phyloP scores from a whole-genome alignment of 192 early-diverging fungal species.

The Kickxella alabastrina region DNA sequence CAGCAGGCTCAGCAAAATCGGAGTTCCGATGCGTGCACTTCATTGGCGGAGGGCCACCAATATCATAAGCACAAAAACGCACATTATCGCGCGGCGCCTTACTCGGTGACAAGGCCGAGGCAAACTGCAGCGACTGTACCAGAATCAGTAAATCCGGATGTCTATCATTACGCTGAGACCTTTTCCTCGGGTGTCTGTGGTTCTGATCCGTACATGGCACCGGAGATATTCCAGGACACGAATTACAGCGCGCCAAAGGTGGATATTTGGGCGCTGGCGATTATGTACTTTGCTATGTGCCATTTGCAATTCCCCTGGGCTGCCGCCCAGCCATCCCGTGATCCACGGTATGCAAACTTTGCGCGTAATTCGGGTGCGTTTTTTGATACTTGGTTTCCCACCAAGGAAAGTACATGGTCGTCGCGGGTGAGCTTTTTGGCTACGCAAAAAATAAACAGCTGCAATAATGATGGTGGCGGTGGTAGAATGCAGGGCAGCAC shows the following conservation, averaged over 20 bases:
- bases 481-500: not conserved
- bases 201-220: slow-evolving; percentile 93
- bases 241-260: slow-evolving; percentile 71
- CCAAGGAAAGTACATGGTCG: not conserved
- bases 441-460: too few species aligned
- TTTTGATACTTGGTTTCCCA: slow-evolving; percentile 31
- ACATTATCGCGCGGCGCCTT: slow-evolving; percentile 27
- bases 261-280: slow-evolving; percentile 86
- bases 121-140: not conserved
- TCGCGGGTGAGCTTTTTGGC: slow-evolving; percentile 2
- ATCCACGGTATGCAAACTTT: slow-evolving; percentile 22
- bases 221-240: slow-evolving; percentile 62
- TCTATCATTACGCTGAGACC: slow-evolving; percentile 36
- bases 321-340: slow-evolving; percentile 37
- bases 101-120: slow-evolving; percentile 9
- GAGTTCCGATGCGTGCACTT: too few species aligned
- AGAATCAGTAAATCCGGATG: not conserved
- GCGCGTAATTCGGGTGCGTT: slow-evolving; percentile 9
- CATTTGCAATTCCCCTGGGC: slow-evolving; percentile 67
- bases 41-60: too few species aligned
- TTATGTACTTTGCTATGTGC: slow-evolving; percentile 74
- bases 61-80: too few species aligned
- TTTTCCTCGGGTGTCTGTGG: slow-evolving; percentile 69
- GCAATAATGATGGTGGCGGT: too few species aligned
- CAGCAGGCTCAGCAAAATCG: too few species aligned